A percentile compares a stretch with the other conserved stretches of the same genome.
phyloP scores from a whole-genome alignment of 768 basidiomycete genomes.

The Coprinopsis strossmayeri region DNA sequence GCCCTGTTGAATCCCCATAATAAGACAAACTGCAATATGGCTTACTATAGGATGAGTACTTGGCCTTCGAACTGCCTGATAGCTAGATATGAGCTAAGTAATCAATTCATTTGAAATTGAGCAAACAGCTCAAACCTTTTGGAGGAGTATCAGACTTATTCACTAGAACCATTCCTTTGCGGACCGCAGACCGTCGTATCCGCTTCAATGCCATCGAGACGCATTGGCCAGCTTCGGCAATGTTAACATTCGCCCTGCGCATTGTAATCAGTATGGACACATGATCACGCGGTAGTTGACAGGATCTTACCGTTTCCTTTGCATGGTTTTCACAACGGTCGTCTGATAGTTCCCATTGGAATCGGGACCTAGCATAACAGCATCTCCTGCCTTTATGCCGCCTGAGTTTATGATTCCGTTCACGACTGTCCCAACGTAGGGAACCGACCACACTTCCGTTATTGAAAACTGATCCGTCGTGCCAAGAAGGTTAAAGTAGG shows the following conservation, averaged over 20 bases:
- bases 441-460: conserved; percentile 85
- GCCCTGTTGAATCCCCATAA: too few relatives aligned
- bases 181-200: conserved; percentile 68
- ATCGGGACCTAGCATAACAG: conserved; percentile 85
- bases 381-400: conserved; percentile 69
- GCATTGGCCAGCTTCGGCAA: conserved; percentile 93
- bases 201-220: conserved; percentile 92
- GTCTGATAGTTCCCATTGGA: conserved; percentile 82
- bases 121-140: conserved; percentile 42
- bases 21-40: conserved; percentile 10
- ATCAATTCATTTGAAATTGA: neutral
- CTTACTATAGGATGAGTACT: conserved; percentile 87
- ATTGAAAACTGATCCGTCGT: conserved; percentile 80
- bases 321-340: conserved; percentile 84
- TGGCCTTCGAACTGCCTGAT: conserved; percentile 87
- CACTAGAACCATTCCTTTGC: conserved; percentile 94
- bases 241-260: conserved; percentile 60
- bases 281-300: neutral
- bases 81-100: conserved; percentile 34
- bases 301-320: conserved; percentile 73
- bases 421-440: conserved; percentile 79
- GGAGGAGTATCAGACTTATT: conserved; percentile 75
- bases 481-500: too few relatives aligned
- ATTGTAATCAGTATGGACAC: neutral
- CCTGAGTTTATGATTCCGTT: conserved; percentile 82